A percentile compares a stretch with the other conserved stretches of the same genome.
Conservation (phyloP, 2,329 filamentous ascomycete genomes). For the Xylariales sp. region DNA sequence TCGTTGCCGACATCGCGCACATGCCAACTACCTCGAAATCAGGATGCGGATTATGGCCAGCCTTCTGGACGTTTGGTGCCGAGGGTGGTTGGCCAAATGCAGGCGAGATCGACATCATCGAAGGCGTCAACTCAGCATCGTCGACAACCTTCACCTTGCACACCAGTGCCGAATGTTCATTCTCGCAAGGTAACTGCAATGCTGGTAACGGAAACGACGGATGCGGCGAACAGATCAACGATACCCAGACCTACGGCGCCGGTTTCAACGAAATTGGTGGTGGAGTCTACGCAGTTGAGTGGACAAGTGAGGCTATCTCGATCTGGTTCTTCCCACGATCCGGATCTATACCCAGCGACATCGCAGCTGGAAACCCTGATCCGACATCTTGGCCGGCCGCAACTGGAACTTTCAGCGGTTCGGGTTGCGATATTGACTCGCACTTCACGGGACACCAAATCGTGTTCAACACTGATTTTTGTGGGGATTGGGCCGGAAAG, state of each 20-base stretch:
- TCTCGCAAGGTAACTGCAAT: slow-evolving; percentile 53
- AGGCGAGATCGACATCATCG: slow-evolving; percentile 78
- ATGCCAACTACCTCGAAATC: slow-evolving; percentile 59
- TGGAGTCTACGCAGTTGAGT: slow-evolving; percentile 71
- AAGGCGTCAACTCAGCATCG: slow-evolving; percentile 64
- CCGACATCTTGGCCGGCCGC: slow-evolving; percentile 67
- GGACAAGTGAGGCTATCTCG: slow-evolving; percentile 66
- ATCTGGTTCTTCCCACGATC: slow-evolving; percentile 77
- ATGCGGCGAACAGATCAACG: slow-evolving; percentile 50
- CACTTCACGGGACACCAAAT: slow-evolving; percentile 72
- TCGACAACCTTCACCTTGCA: slow-evolving; percentile 64
- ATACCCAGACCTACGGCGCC: slow-evolving; percentile 56
- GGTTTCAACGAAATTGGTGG: slow-evolving; percentile 67
- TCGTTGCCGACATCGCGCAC: slow-evolving; percentile 69
- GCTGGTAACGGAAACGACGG: slow-evolving; percentile 42
- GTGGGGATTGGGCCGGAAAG: slow-evolving; percentile 78
- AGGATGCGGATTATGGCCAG: slow-evolving; percentile 71
- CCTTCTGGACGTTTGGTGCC: slow-evolving; percentile 64
- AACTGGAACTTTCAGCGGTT: slow-evolving; percentile 60
- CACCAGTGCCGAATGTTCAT: slow-evolving; percentile 55
- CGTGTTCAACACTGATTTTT: slow-evolving; percentile 79
- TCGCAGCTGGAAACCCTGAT: slow-evolving; percentile 54
- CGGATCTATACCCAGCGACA: slow-evolving; percentile 60
- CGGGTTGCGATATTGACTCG: slow-evolving; percentile 64
- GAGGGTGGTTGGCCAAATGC: slow-evolving; percentile 55